phyloP scores from a whole-genome alignment of 208 protist species.

The Trypanosoma conorhini region DNA sequence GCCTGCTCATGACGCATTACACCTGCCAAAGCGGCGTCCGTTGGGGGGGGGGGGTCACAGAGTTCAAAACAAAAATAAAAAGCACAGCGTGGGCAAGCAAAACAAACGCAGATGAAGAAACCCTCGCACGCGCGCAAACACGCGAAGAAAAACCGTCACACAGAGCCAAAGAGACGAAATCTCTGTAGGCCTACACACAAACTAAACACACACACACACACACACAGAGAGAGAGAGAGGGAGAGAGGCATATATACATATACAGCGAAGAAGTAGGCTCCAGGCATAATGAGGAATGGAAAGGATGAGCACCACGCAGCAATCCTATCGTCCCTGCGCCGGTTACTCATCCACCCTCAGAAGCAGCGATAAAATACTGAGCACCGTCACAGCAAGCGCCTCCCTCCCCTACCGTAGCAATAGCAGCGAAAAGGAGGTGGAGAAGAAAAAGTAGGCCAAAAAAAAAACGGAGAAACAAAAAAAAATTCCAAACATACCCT shows the following conservation, averaged over 20 bases:
- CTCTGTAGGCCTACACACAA: too few relatives aligned
- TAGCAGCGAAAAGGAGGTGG: too few relatives aligned
- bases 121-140: neutral
- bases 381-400: too few relatives aligned
- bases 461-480: neutral
- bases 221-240: neutral
- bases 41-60: neutral
- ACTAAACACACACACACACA: neutral
- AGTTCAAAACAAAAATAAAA: slow-evolving; percentile 17
- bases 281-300: neutral
- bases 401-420: too few relatives aligned
- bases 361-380: neutral
- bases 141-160: neutral
- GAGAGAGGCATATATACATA: neutral
- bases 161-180: slow-evolving; percentile 2
- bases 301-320: neutral
- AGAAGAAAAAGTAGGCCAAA: neutral
- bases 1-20: slow-evolving; percentile 12
- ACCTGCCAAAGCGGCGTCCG: neutral
- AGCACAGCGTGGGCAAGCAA: slow-evolving; percentile 15
- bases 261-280: too few relatives aligned
- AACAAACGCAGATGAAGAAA: slow-evolving; percentile 6
- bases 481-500: neutral
- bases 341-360: neutral
- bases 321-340: neutral